phyloP scores from a whole-genome alignment of 2,329 filamentous ascomycete species.

The Xylariaceae sp. region DNA sequence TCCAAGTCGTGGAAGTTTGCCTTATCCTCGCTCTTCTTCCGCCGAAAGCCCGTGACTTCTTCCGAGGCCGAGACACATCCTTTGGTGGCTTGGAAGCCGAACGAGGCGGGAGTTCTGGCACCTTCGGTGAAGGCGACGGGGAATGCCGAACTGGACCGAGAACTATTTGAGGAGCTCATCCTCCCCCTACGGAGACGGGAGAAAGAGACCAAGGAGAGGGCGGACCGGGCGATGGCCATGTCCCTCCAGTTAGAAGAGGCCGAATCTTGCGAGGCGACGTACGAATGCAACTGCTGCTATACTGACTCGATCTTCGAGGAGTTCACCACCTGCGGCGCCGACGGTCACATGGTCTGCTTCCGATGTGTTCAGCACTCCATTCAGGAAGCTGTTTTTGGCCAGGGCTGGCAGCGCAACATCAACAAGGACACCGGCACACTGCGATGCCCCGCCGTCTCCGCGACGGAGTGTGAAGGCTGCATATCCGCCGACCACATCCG shows the following conservation, averaged over 20 bases:
- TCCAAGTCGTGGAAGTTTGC: constrained; percentile 74
- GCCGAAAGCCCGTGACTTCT: constrained; percentile 52
- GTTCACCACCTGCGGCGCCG: constrained; percentile 62
- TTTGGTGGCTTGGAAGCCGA: constrained; percentile 56
- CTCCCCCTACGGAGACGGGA: constrained; percentile 45
- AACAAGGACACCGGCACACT: constrained; percentile 67
- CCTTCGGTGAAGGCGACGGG: constrained; percentile 63
- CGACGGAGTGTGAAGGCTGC: constrained; percentile 66
- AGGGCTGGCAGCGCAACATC: constrained; percentile 82
- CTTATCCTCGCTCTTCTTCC: constrained; percentile 63
- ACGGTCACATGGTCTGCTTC: constrained; percentile 72
- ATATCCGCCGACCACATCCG: constrained; percentile 65
- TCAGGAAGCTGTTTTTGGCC: constrained; percentile 85
- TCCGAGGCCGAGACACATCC: constrained; percentile 55
- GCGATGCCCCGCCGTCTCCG: constrained; percentile 72
- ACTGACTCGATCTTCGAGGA: constrained; percentile 66
- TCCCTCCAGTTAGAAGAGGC: constrained; percentile 55
- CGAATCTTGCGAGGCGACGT: constrained; percentile 48
- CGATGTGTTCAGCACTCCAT: constrained; percentile 76
- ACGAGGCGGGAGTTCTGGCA: constrained; percentile 48
- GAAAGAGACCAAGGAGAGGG: constrained; percentile 39
- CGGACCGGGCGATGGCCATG: constrained; percentile 48
- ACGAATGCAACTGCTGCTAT: constrained; percentile 78
- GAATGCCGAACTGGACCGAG: constrained; percentile 57
- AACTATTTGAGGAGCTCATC: constrained; percentile 55